Evolutionary conservation across 2,329 filamentous ascomycete genomes (phyloP).

Genomic region (Teratosphaeriaceae sp.): DNA sequence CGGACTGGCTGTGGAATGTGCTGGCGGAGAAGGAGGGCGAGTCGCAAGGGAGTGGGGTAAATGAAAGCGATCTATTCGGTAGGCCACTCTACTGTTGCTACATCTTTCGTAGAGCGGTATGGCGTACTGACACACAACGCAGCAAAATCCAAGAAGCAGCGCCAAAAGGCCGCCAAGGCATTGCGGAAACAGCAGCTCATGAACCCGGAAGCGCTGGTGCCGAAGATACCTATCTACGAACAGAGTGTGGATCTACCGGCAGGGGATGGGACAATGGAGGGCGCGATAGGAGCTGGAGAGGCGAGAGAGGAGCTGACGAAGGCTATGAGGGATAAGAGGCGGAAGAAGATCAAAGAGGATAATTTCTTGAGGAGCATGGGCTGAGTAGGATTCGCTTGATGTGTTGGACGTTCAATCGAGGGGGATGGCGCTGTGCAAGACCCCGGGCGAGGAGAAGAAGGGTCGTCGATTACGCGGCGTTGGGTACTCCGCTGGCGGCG

Average conservation of each 20-base stretch:
- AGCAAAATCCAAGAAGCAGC: slow-evolving; percentile 83
- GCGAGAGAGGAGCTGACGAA: slow-evolving; percentile 59
- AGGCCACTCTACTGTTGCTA: too few relatives aligned
- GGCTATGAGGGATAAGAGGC: slow-evolving; percentile 68
- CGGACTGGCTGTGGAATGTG: slow-evolving; percentile 71
- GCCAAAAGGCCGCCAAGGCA: slow-evolving; percentile 62
- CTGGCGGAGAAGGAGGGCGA: slow-evolving; percentile 56
- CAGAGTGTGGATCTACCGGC: slow-evolving; percentile 68
- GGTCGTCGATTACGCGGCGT: too few relatives aligned
- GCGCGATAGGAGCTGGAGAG: slow-evolving; percentile 38
- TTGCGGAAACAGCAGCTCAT: slow-evolving; percentile 56
- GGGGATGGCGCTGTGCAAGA: too few relatives aligned
- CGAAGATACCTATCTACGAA: slow-evolving; percentile 65
- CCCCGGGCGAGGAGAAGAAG: too few relatives aligned
- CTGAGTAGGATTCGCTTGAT: too few relatives aligned
- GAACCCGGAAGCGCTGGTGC: slow-evolving; percentile 56
- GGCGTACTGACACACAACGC: too few relatives aligned
- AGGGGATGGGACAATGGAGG: slow-evolving; percentile 42
- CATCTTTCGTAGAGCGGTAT: too few relatives aligned
- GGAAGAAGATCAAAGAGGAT: slow-evolving; percentile 71
- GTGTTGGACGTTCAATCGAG: too few relatives aligned
- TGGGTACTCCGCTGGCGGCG: too few relatives aligned
- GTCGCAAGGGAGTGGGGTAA: slow-evolving; percentile 44
- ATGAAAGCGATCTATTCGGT: slow-evolving; percentile 73
- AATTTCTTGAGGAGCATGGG: slow-evolving; percentile 61